Evolutionary conservation across 2,329 filamentous ascomycete genomes (phyloP).

Genomic region (Aphanoascus verrucosus): DNA sequence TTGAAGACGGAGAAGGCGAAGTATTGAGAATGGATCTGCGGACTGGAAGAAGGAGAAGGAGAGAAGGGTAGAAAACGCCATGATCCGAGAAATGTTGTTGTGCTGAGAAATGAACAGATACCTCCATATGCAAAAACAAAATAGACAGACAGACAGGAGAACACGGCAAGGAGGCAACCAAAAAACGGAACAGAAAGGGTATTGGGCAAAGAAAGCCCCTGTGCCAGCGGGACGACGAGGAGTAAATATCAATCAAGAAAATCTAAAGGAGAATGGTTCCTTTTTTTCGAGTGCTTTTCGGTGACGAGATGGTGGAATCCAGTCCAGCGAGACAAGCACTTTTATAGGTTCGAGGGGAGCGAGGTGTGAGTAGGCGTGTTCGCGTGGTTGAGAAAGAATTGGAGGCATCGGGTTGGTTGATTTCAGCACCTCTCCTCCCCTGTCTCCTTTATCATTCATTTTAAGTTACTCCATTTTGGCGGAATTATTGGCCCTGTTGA

Average conservation of each 20-base stretch:
- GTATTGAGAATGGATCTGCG: neutral
- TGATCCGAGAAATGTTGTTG: neutral
- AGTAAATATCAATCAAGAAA: neutral
- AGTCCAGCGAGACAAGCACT: constrained; percentile 4
- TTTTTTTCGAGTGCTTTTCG: constrained; percentile 1
- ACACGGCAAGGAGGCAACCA: neutral
- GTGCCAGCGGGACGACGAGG: constrained; percentile 7
- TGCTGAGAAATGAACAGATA: constrained; percentile 6
- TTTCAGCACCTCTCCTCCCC: neutral
- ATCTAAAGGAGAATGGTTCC: neutral
- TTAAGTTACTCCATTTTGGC: neutral
- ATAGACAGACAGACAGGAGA: neutral
- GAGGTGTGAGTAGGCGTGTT: neutral
- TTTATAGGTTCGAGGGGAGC: neutral
- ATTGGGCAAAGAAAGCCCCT: constrained; percentile 4
- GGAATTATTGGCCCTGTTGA: constrained; percentile 1
- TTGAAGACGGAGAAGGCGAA: neutral
- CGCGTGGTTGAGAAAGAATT: too few relatives aligned
- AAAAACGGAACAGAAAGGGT: constrained; percentile 1
- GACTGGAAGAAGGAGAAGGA: neutral
- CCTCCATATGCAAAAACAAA: constrained; percentile 5
- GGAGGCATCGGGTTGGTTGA: neutral
- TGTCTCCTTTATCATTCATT: neutral
- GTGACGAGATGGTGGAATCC: constrained; percentile 8
- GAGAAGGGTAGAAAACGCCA: neutral